Evolutionary conservation across 2,329 filamentous ascomycete species (phyloP).

Genomic region (Sporothrix dimorphospora): DNA sequence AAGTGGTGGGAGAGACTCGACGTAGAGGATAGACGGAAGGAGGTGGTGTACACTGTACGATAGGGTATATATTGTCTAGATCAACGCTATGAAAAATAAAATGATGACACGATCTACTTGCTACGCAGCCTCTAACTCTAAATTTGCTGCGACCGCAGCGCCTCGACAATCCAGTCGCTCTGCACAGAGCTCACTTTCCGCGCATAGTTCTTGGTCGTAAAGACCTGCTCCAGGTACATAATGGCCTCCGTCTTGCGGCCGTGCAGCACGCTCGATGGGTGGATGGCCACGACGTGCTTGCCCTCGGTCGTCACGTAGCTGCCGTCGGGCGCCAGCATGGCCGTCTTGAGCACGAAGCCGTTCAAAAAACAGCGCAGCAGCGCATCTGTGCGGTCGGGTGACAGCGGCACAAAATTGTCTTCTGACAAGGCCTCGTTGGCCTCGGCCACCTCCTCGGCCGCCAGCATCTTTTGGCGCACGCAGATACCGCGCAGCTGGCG

Average conservation of each 20-base stretch:
- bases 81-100: not conserved
- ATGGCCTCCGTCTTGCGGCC: conserved; percentile 67
- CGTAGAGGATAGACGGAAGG: not conserved
- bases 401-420: conserved; percentile 58
- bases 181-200: conserved; percentile 67
- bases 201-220: conserved; percentile 67
- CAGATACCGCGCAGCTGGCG: conserved; percentile 63
- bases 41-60: not conserved
- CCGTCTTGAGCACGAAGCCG: conserved; percentile 64
- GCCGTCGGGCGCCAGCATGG: conserved; percentile 61
- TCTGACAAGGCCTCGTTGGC: conserved; percentile 40
- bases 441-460: conserved; percentile 39
- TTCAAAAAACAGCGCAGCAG: conserved; percentile 65
- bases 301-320: conserved; percentile 64
- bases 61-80: conserved; percentile 20
- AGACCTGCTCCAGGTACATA: conserved; percentile 70
- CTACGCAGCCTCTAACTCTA: not conserved
- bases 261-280: conserved; percentile 65
- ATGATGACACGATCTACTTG: not conserved
- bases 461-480: conserved; percentile 54
- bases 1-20: conserved; percentile 5
- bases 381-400: conserved; percentile 57
- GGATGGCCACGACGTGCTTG: conserved; percentile 63
- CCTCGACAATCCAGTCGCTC: conserved; percentile 61
- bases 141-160: conserved; percentile 42